Percentiles rank a stretch among this genome's conserved stretches.
Evolutionary conservation across 345 rosid genomes (phyloP).

Genomic region (Citrus maxima): DNA sequence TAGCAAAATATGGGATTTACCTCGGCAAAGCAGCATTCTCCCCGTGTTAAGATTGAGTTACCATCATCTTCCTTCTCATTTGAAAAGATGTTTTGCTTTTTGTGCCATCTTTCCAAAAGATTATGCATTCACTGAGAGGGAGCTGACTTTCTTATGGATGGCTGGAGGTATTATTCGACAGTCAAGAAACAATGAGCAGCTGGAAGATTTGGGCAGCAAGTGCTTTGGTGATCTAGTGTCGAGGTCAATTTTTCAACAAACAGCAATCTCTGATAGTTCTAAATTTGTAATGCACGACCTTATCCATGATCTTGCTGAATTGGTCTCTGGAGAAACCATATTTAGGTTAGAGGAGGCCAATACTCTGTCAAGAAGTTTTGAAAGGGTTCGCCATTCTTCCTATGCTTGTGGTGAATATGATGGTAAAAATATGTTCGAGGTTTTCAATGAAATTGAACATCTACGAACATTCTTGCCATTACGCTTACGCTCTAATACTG

Average conservation of each 20-base stretch:
- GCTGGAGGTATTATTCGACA: not conserved
- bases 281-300: not conserved
- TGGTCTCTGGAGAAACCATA: not conserved
- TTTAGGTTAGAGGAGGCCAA: not conserved
- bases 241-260: slow-evolving; percentile 20
- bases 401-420: accelerated
- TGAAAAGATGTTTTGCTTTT: slow-evolving; percentile 1
- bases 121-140: not conserved
- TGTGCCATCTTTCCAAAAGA: not conserved
- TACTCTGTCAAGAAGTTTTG: too few relatives aligned
- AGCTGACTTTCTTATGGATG: not conserved
- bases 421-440: not conserved
- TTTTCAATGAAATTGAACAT: not conserved
- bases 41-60: not conserved
- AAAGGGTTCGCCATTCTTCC: not conserved
- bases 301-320: not conserved
- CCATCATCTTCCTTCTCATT: not conserved
- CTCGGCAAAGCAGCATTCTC: not conserved
- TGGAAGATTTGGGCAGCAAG: not conserved
- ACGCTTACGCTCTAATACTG: accelerated
- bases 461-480: slow-evolving; percentile 20
- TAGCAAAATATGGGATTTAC: not conserved
- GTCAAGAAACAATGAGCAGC: too few relatives aligned
- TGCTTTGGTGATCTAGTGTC: not conserved
- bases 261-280: not conserved